phyloP scores from a whole-genome alignment of 306 rosid genomes.

The Prunus dulcis region DNA sequence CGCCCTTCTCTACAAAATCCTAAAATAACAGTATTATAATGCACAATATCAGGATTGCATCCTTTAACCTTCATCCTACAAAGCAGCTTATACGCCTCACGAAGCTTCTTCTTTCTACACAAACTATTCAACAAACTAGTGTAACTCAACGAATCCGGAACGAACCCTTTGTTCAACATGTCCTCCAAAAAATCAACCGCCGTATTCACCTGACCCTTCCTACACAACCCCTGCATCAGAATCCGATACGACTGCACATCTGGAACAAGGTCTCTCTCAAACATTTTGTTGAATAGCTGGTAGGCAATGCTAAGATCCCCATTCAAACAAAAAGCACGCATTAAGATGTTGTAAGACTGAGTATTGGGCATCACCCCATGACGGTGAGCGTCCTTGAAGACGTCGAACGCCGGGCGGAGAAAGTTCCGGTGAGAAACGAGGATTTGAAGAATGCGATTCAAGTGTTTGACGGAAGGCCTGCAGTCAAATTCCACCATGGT shows the following conservation, averaged over 20 bases:
- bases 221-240: constrained; percentile 81
- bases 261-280: constrained; percentile 58
- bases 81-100: constrained; percentile 87
- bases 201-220: constrained; percentile 76
- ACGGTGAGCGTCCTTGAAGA: constrained; percentile 64
- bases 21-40: constrained; percentile 63
- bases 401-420: constrained; percentile 53
- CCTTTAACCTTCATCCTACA: constrained; percentile 97
- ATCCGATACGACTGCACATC: constrained; percentile 74
- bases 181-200: constrained; percentile 78
- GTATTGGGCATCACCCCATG: constrained; percentile 54
- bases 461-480: constrained; percentile 63
- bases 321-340: constrained; percentile 59
- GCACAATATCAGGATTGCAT: constrained; percentile 85
- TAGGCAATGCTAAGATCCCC: constrained; percentile 79
- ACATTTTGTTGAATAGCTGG: constrained; percentile 75
- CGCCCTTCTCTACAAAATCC: constrained; percentile 89
- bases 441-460: constrained; percentile 59
- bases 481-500: constrained; percentile 55
- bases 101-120: constrained; percentile 84
- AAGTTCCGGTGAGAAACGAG: constrained; percentile 55
- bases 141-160: constrained; percentile 76
- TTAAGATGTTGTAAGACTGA: constrained; percentile 62
- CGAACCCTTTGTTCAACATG: constrained; percentile 84
- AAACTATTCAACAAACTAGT: constrained; percentile 85